These are phyloP conservation scores for Physaria fendleri DNA, from an alignment of 345 rosid genomes.

Conservation along the genomic window DNA sequence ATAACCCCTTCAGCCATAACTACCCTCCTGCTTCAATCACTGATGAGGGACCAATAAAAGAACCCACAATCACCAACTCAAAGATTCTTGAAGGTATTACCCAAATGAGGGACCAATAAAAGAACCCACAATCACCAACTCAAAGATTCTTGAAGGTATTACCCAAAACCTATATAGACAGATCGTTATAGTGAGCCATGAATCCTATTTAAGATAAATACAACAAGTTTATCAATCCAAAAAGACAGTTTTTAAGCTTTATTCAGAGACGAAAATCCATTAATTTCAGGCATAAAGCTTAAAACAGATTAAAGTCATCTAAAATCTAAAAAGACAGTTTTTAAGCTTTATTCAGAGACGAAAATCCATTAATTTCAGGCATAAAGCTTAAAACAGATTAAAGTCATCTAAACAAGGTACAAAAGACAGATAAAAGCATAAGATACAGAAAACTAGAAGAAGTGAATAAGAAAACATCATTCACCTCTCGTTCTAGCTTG, in stretches of 20 bases:
- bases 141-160: neutral
- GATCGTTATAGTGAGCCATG: neutral
- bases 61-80: neutral
- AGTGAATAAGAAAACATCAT: neutral
- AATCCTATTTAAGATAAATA: neutral
- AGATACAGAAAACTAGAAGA: neutral
- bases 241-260: too few relatives aligned
- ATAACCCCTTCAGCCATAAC: conserved; percentile 19
- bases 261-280: too few relatives aligned
- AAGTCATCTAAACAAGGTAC: neutral
- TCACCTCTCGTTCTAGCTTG: neutral
- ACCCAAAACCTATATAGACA: neutral
- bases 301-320: too few relatives aligned
- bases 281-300: too few relatives aligned
- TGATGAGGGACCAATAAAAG: neutral
- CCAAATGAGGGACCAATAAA: neutral
- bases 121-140: neutral
- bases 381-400: neutral
- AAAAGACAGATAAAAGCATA: neutral
- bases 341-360: too few relatives aligned
- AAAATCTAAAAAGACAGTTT: too few relatives aligned
- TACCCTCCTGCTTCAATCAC: neutral
- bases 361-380: too few relatives aligned
- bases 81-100: neutral
- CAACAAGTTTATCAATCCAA: too few relatives aligned